A percentile compares a stretch with the other conserved stretches of the same genome.
phyloP scores from a whole-genome alignment of 1,139 yeast species.

The Debaryomyces subglobosus region DNA sequence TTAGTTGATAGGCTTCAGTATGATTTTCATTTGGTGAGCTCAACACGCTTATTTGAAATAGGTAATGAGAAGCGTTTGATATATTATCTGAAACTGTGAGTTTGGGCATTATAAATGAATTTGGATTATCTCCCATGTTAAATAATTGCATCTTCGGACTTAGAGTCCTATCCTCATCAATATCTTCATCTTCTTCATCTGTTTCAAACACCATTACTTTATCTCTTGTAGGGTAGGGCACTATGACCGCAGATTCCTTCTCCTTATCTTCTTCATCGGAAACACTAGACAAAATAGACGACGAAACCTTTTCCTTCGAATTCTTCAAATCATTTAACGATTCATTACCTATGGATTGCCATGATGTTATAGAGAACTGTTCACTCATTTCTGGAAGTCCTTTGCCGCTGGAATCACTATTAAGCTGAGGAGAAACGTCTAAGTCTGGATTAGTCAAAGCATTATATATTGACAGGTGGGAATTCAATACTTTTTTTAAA shows the following conservation, averaged over 20 bases:
- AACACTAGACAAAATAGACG: slow-evolving; percentile 28
- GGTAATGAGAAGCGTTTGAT: neutral
- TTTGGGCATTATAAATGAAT: slow-evolving; percentile 44
- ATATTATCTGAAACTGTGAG: slow-evolving; percentile 28
- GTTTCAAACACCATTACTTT: slow-evolving; percentile 46
- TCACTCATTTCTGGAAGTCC: slow-evolving; percentile 16
- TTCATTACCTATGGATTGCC: slow-evolving; percentile 25
- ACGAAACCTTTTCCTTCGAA: slow-evolving; percentile 15
- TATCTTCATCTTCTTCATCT: slow-evolving; percentile 41
- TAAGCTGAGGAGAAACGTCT: slow-evolving; percentile 26
- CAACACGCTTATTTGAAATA: slow-evolving; percentile 23
- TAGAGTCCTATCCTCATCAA: slow-evolving; percentile 17
- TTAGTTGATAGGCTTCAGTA: slow-evolving; percentile 27
- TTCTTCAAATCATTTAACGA: slow-evolving; percentile 8
- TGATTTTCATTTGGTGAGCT: slow-evolving; percentile 21
- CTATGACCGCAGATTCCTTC: slow-evolving; percentile 21
- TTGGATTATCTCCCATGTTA: slow-evolving; percentile 15
- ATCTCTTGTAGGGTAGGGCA: slow-evolving; percentile 14
- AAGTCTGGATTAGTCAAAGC: slow-evolving; percentile 48
- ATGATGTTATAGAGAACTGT: slow-evolving; percentile 21
- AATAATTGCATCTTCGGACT: slow-evolving; percentile 10
- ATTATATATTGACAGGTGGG: slow-evolving; percentile 45
- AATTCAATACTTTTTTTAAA: slow-evolving; percentile 28
- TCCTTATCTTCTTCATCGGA: slow-evolving; percentile 30
- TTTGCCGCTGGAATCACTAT: neutral